Evolutionary conservation across 1,284 basidiomycete genomes (phyloP).

Genomic region (Apiotrichum gracile): DNA sequence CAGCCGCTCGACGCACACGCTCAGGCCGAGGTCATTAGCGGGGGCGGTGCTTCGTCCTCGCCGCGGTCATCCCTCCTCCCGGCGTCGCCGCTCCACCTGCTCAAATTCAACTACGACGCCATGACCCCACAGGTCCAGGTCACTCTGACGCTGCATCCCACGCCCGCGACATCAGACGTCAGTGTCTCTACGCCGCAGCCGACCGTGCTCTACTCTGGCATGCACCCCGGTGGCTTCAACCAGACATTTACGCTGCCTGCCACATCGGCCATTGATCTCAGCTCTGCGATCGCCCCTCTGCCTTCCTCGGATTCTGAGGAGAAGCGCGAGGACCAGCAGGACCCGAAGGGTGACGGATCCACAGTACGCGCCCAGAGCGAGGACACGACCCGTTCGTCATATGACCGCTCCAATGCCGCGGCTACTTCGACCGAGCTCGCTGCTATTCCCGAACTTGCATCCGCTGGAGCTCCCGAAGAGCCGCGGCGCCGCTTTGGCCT

Average conservation of each 20-base stretch:
- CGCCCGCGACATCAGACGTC: slow-evolving; percentile 51
- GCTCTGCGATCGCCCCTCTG: slow-evolving; percentile 30
- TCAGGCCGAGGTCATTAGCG: slow-evolving; percentile 47
- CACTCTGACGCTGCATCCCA: slow-evolving; percentile 63
- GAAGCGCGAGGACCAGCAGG: slow-evolving; percentile 4
- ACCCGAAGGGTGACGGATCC: slow-evolving; percentile 8
- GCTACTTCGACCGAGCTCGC: slow-evolving; percentile 21
- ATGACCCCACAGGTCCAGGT: slow-evolving; percentile 75
- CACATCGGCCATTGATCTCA: slow-evolving; percentile 49
- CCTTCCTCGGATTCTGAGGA: slow-evolving; percentile 15
- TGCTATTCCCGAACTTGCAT: slow-evolving; percentile 25
- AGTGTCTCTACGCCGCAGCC: slow-evolving; percentile 35
- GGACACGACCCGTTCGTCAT: slow-evolving; percentile 24
- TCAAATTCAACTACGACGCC: slow-evolving; percentile 84
- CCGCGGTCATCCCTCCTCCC: neutral
- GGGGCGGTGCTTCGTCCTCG: no score
- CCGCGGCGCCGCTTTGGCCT: slow-evolving; percentile 29
- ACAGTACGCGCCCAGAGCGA: slow-evolving; percentile 7
- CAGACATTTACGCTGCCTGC: slow-evolving; percentile 65
- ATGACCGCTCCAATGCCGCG: slow-evolving; percentile 18
- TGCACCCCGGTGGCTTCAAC: slow-evolving; percentile 73
- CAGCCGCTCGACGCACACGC: slow-evolving; percentile 52
- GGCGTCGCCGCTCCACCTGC: slow-evolving; percentile 54
- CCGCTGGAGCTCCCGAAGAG: neutral
- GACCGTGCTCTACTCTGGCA: slow-evolving; percentile 63